Conservation (phyloP, 2,329 filamentous ascomycete genomes). For the Drechslera avenae region DNA sequence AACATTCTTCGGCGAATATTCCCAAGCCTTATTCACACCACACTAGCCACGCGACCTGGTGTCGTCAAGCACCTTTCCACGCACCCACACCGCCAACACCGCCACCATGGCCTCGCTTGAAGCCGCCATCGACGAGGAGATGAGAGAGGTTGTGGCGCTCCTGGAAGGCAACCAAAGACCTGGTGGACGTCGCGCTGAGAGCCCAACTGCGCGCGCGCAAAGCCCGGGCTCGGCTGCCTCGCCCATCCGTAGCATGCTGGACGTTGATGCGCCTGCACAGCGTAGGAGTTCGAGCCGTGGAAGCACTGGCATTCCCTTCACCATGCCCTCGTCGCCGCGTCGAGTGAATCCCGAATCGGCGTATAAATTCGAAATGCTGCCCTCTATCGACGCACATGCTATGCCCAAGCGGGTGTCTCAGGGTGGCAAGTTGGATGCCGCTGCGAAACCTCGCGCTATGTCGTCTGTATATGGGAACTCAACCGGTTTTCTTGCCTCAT, state of each 20-base stretch:
- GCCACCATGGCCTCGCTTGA: conserved; percentile 70
- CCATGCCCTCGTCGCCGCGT: conserved; percentile 40
- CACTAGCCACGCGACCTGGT: conserved; percentile 14
- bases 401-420: conserved; percentile 52
- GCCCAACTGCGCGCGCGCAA: conserved; percentile 56
- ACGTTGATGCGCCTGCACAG: conserved; percentile 38
- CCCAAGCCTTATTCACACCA: conserved; percentile 8
- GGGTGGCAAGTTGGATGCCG: conserved; percentile 48
- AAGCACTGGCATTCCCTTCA: conserved; percentile 36
- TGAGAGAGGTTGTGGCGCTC: conserved; percentile 72
- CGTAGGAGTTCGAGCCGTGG: conserved; percentile 43
- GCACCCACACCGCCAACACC: conserved; percentile 7
- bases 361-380: conserved; percentile 55
- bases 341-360: conserved; percentile 47
- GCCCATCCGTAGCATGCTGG: conserved; percentile 59
- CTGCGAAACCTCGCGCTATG: conserved; percentile 51
- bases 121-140: conserved; percentile 76
- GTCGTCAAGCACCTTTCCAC: neutral
- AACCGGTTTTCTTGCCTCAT: conserved; percentile 27
- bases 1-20: conserved; percentile 2
- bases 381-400: conserved; percentile 51
- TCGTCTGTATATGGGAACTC: conserved; percentile 47
- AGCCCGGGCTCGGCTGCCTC: conserved; percentile 60
- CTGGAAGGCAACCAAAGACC: conserved; percentile 58
- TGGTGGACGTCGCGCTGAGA: conserved; percentile 32